These are phyloP conservation scores for Trichoderma guizhouense DNA, from an alignment of 2,329 filamentous ascomycete genomes.

Conservation along the genomic window DNA sequence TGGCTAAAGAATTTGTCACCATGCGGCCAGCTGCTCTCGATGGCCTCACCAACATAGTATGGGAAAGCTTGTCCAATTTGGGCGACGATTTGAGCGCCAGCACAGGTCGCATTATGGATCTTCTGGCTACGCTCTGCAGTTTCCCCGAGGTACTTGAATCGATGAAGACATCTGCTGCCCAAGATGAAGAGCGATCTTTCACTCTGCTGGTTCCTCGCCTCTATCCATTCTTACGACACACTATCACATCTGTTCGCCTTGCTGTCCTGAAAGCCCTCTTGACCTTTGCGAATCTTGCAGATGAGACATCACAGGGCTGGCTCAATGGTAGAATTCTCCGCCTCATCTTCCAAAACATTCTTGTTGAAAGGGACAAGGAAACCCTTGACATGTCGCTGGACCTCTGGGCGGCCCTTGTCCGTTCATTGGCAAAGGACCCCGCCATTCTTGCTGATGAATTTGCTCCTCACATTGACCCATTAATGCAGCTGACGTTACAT, in stretches of 20 bases:
- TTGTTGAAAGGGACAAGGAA: slow-evolving; percentile 84
- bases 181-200: slow-evolving; percentile 85
- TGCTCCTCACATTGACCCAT: slow-evolving; percentile 68
- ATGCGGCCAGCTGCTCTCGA: slow-evolving; percentile 76
- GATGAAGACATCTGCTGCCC: slow-evolving; percentile 85
- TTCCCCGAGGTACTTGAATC: slow-evolving; percentile 89
- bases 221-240: slow-evolving; percentile 94
- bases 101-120: slow-evolving; percentile 97
- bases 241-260: slow-evolving; percentile 90
- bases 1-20: slow-evolving; percentile 90
- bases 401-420: slow-evolving; percentile 78
- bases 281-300: slow-evolving; percentile 87
- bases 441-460: slow-evolving; percentile 70
- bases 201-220: slow-evolving; percentile 87
- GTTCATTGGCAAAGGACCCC: slow-evolving; percentile 61
- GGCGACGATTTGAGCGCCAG: slow-evolving; percentile 96
- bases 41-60: slow-evolving; percentile 86
- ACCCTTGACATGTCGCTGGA: slow-evolving; percentile 81
- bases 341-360: slow-evolving; percentile 88
- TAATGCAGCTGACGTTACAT: slow-evolving; percentile 81
- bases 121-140: slow-evolving; percentile 90
- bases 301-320: slow-evolving; percentile 80
- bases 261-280: slow-evolving; percentile 89
- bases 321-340: slow-evolving; percentile 85
- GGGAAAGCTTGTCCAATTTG: slow-evolving; percentile 95